These are phyloP conservation scores for Thalia dealbata DNA, from an alignment of 176 grass and related monocot genomes.

Conservation along the genomic window DNA sequence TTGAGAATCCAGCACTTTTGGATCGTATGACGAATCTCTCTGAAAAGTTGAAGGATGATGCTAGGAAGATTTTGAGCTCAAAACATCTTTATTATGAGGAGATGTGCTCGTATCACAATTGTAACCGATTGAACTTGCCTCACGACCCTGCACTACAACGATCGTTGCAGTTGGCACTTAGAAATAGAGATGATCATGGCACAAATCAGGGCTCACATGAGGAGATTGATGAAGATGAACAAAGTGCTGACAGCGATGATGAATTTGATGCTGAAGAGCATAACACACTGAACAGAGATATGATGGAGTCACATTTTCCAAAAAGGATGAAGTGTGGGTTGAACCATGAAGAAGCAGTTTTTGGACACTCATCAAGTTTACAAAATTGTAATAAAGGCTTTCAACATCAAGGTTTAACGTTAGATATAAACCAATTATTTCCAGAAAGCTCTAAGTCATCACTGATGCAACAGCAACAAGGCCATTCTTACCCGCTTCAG, in stretches of 20 bases:
- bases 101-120: constrained; percentile 69
- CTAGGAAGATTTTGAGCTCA: constrained; percentile 51
- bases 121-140: constrained; percentile 35
- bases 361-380: neutral
- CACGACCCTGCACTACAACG: constrained; percentile 42
- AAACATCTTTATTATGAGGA: constrained; percentile 65
- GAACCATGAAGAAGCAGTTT: neutral
- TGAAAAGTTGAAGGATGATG: constrained; percentile 46
- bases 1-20: constrained; percentile 45
- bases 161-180: constrained; percentile 41
- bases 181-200: constrained; percentile 43
- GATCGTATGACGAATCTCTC: constrained; percentile 32
- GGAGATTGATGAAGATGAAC: constrained; percentile 49
- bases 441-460: constrained; percentile 6
- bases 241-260: constrained; percentile 35
- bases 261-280: constrained; percentile 24
- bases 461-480: constrained; percentile 15
- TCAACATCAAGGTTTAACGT: neutral
- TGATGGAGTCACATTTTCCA: neutral
- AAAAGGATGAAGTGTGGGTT: constrained; percentile 7
- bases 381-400: constrained; percentile 1
- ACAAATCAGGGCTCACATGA: constrained; percentile 19
- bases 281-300: neutral
- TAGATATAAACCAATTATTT: constrained; percentile 11
- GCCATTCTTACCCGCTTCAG: neutral